A percentile compares a stretch with the other conserved stretches of the same genome.
These are phyloP conservation scores for Setaria italica DNA, from an alignment of 202 grass and related monocot species.

Conservation along the genomic window DNA sequence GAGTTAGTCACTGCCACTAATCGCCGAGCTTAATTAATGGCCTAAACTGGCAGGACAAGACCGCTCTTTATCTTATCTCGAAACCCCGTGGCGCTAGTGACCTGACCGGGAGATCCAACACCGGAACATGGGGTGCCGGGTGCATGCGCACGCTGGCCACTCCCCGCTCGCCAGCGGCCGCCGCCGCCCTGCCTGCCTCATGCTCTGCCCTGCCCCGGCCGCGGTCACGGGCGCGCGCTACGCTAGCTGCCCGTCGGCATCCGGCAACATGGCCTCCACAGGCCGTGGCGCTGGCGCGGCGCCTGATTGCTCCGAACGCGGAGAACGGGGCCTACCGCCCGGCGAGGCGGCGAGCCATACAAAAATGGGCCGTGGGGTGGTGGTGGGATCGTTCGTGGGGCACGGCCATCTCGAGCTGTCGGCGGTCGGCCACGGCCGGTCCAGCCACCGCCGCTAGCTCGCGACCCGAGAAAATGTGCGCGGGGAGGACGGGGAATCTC, in stretches of 20 bases:
- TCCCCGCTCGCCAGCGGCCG: slow-evolving; percentile 1
- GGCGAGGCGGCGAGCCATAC: slow-evolving; percentile 5
- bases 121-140: slow-evolving; percentile 41
- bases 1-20: neutral
- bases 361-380: no score
- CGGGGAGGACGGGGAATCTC: neutral
- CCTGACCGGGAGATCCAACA: slow-evolving; percentile 48
- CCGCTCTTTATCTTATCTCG: neutral
- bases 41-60: slow-evolving; percentile 1
- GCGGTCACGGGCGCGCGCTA: slow-evolving; percentile 33
- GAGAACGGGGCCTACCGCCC: slow-evolving; percentile 31
- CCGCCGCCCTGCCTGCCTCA: neutral
- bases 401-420: slow-evolving; percentile 40
- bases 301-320: slow-evolving; percentile 32
- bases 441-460: neutral
- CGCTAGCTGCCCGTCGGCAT: slow-evolving; percentile 22
- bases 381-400: neutral
- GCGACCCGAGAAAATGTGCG: slow-evolving; percentile 21
- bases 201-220: neutral
- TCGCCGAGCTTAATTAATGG: neutral
- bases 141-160: neutral
- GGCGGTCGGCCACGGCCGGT: neutral
- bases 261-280: neutral
- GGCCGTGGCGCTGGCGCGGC: neutral
- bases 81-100: slow-evolving; percentile 4